Base-by-base conservation (phyloP, 2,329 filamentous ascomycete genomes). In the Phaeosphaeria sp. region DNA sequence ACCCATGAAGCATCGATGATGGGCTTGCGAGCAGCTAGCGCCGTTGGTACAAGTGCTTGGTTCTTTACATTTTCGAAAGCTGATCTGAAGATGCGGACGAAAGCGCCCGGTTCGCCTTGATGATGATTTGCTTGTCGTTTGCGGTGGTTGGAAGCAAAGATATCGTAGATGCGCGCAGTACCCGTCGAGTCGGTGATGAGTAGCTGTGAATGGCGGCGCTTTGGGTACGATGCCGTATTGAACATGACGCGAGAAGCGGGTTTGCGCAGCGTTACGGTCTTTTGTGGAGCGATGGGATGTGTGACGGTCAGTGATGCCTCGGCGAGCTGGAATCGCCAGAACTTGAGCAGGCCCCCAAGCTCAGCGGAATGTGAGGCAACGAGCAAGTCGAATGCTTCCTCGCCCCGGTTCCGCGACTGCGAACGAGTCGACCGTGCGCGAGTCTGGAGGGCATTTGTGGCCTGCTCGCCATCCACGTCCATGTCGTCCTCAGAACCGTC, bases 91-190 rank as follows among this genome's bases (percentile, higher is more conserved):
- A 72, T 66, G 20, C 66, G 63, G 6, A 77, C 57, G 55, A 74
- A 78, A 22, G 68, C 65, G 11, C 72, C 72, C 49, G 55, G 21
- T 17, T 75, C 67, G 6, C 55, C 47, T 6, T 58, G 58, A 33
- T 48, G 39, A 17, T 63, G 59, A 36, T 56, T 63, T 51, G 60
- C 39, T 25, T 57, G 65, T 36, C 67, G 70, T 43, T 66, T 73
- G 46, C 59, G 67, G 30, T 48, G 61, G 1, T 64, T 53, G 17
- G 66, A 68, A 17, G 81, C 77, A 30, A 86, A 81, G 24, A 82
- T 83, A 52, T 87, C 83, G 65, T 86, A 87, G 15, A 89, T 77
- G 52, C 86, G 85, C 25, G 86, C 83, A 43, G 78, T 80, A 6
- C 86, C 86, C n/a, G 77, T 79, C 1, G 79, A 71, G 55, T 87